Evolutionary conservation across 1,284 basidiomycete species (phyloP).

Genomic region (Cystobasidium pallidum): DNA sequence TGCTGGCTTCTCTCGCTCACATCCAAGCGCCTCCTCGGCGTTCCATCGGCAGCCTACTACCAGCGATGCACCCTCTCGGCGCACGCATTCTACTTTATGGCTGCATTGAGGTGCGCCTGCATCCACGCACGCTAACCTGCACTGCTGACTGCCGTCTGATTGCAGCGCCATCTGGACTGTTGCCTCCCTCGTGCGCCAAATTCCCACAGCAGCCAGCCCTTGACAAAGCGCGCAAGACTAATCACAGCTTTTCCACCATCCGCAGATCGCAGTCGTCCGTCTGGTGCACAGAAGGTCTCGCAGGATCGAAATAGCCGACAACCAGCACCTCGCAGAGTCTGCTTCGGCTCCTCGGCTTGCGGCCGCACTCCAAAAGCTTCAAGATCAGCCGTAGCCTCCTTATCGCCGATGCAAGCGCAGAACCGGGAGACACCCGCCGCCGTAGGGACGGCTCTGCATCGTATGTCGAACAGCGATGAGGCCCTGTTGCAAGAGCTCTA

Average conservation of each 20-base stretch:
- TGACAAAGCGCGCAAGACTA: neutral
- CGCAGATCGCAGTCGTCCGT: neutral
- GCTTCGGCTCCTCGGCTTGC: neutral
- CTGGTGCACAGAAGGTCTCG: neutral
- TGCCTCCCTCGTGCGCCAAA: conserved; percentile 3
- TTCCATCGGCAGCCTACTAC: conserved; percentile 3
- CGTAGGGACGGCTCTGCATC: too few relatives aligned
- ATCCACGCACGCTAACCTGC: neutral
- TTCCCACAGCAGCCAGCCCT: too few relatives aligned
- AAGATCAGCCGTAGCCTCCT: neutral
- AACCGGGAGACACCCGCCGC: too few relatives aligned
- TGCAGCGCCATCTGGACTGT: conserved; percentile 1
- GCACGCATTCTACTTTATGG: conserved; percentile 11
- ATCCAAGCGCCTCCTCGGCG: neutral
- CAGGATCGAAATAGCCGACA: neutral
- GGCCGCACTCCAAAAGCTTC: neutral
- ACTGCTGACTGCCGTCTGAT: too few relatives aligned
- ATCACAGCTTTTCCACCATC: neutral
- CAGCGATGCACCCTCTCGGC: conserved; percentile 6
- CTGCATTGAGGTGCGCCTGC: conserved; percentile 7
- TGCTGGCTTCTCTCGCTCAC: neutral
- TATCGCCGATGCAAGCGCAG: neutral
- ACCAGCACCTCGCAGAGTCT: conserved; percentile 3
- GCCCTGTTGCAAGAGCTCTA: too few relatives aligned
- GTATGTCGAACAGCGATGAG: too few relatives aligned